Evolutionary conservation across 1,284 basidiomycete species (phyloP).

Genomic region (Malassezia sympodialis): DNA sequence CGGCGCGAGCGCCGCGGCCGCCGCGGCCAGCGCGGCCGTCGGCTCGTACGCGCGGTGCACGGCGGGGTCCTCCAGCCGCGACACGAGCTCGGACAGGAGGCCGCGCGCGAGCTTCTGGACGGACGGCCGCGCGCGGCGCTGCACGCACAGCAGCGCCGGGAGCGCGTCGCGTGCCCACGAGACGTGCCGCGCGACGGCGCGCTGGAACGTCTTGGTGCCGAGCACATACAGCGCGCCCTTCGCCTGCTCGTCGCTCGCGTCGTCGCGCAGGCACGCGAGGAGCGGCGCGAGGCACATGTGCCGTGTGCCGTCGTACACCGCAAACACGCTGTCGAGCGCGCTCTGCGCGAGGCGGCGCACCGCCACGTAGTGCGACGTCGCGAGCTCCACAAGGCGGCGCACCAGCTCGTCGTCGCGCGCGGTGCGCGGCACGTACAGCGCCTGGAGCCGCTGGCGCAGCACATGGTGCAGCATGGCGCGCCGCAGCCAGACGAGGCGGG

Average conservation of each 20-base stretch:
- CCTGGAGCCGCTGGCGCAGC: slow-evolving; percentile 61
- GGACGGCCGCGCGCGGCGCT: slow-evolving; percentile 83
- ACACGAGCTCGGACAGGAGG: slow-evolving; percentile 58
- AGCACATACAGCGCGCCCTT: slow-evolving; percentile 87
- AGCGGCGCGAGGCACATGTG: slow-evolving; percentile 59
- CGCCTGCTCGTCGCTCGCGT: slow-evolving; percentile 73
- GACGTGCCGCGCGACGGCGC: slow-evolving; percentile 54
- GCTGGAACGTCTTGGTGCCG: slow-evolving; percentile 58
- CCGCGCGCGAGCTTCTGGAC: slow-evolving; percentile 74
- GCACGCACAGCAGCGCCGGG: slow-evolving; percentile 65
- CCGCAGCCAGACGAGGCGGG: slow-evolving; percentile 65
- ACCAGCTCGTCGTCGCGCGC: slow-evolving; percentile 70
- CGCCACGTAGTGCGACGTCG: slow-evolving; percentile 52
- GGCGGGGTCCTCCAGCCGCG: slow-evolving; percentile 46
- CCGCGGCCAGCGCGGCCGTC: slow-evolving; percentile 20
- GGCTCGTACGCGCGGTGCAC: slow-evolving; percentile 26
- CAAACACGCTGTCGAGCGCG: slow-evolving; percentile 59
- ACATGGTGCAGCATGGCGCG: slow-evolving; percentile 61
- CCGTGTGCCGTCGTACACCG: slow-evolving; percentile 75
- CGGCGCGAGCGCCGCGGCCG: slow-evolving; percentile 4
- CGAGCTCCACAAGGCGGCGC: slow-evolving; percentile 67
- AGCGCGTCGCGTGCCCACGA: slow-evolving; percentile 61
- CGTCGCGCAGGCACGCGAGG: slow-evolving; percentile 58
- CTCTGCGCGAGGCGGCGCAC: slow-evolving; percentile 61
- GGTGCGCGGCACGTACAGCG: slow-evolving; percentile 69